Evolutionary conservation across 2,329 filamentous ascomycete genomes (phyloP).

Genomic region (Annulohypoxylon truncatum): DNA sequence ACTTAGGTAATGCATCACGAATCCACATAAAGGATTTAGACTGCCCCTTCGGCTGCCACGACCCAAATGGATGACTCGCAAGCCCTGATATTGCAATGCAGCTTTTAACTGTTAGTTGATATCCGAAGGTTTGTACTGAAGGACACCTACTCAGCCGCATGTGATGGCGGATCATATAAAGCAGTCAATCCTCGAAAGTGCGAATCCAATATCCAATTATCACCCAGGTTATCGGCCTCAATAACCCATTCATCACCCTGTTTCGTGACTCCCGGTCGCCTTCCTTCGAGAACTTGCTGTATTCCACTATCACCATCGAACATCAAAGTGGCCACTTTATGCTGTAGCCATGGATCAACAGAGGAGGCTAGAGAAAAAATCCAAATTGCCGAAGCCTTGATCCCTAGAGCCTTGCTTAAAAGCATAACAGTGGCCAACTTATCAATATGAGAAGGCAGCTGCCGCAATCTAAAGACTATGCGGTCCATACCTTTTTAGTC

Average conservation of each 20-base stretch:
- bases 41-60: constrained; percentile 40
- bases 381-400: constrained; percentile 5
- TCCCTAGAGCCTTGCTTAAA: constrained; percentile 9
- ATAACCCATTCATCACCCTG: constrained; percentile 16
- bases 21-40: constrained; percentile 47
- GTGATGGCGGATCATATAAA: constrained; percentile 18
- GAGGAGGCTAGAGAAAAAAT: constrained; percentile 24
- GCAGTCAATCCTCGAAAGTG: constrained; percentile 25
- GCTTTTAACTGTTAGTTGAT: constrained; percentile 28
- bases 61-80: constrained; percentile 43
- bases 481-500: constrained; percentile 13
- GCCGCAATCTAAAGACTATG: constrained; percentile 22
- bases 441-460: constrained; percentile 15
- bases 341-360: constrained; percentile 15
- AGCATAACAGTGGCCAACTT: neutral
- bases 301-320: constrained; percentile 2
- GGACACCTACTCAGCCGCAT: constrained; percentile 17
- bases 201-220: constrained; percentile 13
- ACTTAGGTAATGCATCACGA: constrained; percentile 41
- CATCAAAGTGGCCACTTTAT: constrained; percentile 24
- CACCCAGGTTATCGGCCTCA: neutral
- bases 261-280: constrained; percentile 1
- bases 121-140: neutral
- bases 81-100: constrained; percentile 45
- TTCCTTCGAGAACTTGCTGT: neutral